Base-by-base conservation (phyloP, 139 green algal species). In the Bryopsis sp. region DNA sequence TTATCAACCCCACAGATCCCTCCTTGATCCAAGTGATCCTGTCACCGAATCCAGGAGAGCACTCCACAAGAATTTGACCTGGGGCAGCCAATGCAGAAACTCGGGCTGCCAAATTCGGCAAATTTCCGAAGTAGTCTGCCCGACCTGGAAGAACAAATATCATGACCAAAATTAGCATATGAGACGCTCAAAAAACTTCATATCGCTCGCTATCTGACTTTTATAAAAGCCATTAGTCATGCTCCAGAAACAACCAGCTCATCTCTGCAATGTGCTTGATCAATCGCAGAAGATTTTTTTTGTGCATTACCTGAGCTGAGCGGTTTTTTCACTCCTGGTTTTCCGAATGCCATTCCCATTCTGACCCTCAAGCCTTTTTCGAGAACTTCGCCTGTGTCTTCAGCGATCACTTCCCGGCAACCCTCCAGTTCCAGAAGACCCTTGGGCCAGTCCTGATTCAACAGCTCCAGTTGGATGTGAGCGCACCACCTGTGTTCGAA, bases 261-360 rank as follows among this genome's bases (percentile, higher is more conserved):
- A n/a, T n/a, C n/a, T n/a, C n/a, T n/a, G n/a, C n/a, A n/a, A n/a
- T n/a, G n/a, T n/a, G n/a, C n/a, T n/a, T n/a, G n/a, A n/a, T n/a
- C n/a, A n/a, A n/a, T n/a, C n/a, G n/a, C n/a, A n/a, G n/a, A n/a
- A n/a, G n/a, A n/a, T n/a, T n/a, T n/a, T n/a, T n/a, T n/a, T n/a
- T n/a, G n/a, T n/a, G n/a, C n/a, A n/a, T n/a, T n/a, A 78, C 85
- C 86, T 60, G 86, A 91, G 73, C 88, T 90, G 39, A 92, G 75
- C 2, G 86, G 85, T 43, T 88, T 85, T 35, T 85, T 84, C 47
- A 75, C 72, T 39, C 68, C 75, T 63, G 81, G 74, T 29, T 75
- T 64, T 26, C 88, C 88, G 47, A 70, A 90, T 1, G 82, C 76
- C 67, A 92, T 84, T 59, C 88, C 88, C 38, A 95, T 79, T n/a